phyloP scores from a whole-genome alignment of 1,284 basidiomycete genomes.

The Sphaerobolus stellatus region DNA sequence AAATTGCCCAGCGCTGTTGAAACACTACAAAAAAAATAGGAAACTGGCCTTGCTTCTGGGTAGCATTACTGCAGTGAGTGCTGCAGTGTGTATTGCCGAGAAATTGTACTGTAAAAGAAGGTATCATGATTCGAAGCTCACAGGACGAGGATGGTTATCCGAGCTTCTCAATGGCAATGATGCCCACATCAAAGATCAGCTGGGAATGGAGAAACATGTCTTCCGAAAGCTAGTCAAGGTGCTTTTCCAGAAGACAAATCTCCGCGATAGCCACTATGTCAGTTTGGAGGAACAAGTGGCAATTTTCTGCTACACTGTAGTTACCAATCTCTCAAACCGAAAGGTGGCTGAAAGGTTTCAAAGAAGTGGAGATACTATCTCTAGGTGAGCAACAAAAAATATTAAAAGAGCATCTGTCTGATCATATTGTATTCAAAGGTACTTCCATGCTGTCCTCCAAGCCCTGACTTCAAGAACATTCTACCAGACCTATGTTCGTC shows the following conservation, averaged over 20 bases:
- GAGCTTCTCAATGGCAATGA: conserved; percentile 22
- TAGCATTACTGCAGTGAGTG: no score
- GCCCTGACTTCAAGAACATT: no score
- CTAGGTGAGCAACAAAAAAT: no score
- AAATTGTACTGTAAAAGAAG: no score
- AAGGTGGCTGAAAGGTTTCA: conserved; percentile 26
- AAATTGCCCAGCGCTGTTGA: no score
- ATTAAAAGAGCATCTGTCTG: no score
- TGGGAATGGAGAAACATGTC: conserved; percentile 22
- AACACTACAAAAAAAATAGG: no score
- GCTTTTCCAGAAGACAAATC: conserved; percentile 10
- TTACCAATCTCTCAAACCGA: conserved; percentile 15
- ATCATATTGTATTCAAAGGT: no score
- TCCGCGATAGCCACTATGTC: conserved; percentile 17
- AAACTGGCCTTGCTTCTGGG: no score
- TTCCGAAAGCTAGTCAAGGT: conserved; percentile 18
- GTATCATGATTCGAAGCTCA: conserved; percentile 16
- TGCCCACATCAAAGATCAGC: conserved; percentile 12
- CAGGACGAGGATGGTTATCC: conserved; percentile 20
- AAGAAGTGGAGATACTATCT: conserved; percentile 27
- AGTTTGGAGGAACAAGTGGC: conserved; percentile 26
- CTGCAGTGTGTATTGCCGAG: no score
- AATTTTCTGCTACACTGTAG: conserved; percentile 24
- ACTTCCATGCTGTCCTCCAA: no score
- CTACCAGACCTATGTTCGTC: no score